Percentiles rank a stretch among this genome's conserved stretches.
Conservation (phyloP, 2,329 filamentous ascomycete species). For the Ophioceras dolichostomum region DNA sequence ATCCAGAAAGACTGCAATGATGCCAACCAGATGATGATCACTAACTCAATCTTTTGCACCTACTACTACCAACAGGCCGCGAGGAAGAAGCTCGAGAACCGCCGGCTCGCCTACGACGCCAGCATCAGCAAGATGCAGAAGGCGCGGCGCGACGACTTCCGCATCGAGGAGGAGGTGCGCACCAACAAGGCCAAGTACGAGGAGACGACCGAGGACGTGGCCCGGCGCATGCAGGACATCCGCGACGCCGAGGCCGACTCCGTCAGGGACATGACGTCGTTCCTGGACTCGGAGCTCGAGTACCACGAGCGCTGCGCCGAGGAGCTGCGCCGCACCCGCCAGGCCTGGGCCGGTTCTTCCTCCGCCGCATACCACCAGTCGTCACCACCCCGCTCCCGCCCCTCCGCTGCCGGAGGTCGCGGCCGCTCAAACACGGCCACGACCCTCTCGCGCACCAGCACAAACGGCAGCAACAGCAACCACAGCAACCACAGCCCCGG, state of each 20-base stretch:
- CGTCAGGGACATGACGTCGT: constrained; percentile 64
- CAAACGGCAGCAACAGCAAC: constrained; percentile 20
- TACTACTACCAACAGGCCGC: constrained; percentile 38
- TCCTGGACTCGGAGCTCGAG: constrained; percentile 79
- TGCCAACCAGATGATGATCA: no score
- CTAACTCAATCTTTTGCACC: not conserved
- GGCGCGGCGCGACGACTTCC: constrained; percentile 85
- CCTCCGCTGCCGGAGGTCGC: constrained; percentile 19
- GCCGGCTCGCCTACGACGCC: constrained; percentile 82
- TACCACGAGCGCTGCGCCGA: constrained; percentile 88
- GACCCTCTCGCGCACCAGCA: constrained; percentile 24
- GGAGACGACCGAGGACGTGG: constrained; percentile 85
- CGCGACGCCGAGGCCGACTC: constrained; percentile 82
- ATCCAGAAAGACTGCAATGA: no score
- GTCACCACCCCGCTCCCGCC: constrained; percentile 7
- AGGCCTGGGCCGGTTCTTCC: constrained; percentile 29
- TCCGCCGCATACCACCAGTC: not conserved
- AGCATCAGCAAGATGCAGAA: constrained; percentile 86
- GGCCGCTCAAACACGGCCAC: constrained; percentile 36
- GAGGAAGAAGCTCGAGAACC: constrained; percentile 87
- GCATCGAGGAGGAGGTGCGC: constrained; percentile 84
- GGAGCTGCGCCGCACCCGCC: constrained; percentile 50
- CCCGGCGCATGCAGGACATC: constrained; percentile 89
- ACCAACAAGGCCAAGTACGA: constrained; percentile 92
- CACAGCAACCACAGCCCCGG: not conserved